Conservation (phyloP, 2,329 filamentous ascomycete genomes). For the Trichothecium roseum region DNA sequence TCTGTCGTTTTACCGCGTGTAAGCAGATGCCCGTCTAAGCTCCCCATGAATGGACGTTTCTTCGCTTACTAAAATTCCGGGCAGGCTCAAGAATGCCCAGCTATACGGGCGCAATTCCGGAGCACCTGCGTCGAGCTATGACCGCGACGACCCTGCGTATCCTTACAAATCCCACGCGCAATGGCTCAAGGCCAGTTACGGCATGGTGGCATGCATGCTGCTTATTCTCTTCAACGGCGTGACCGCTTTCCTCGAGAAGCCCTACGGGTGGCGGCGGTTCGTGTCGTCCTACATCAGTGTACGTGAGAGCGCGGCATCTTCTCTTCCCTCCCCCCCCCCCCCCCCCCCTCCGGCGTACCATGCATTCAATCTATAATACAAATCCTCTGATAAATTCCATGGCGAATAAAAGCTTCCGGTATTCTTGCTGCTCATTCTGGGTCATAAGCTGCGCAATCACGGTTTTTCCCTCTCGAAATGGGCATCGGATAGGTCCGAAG, state of each 20-base stretch:
- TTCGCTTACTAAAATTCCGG: too few relatives aligned
- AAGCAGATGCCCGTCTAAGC: constrained; percentile 4
- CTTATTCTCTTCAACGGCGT: constrained; percentile 24
- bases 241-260: constrained; percentile 17
- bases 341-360: too few relatives aligned
- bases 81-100: constrained; percentile 25
- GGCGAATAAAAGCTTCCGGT: constrained; percentile 1
- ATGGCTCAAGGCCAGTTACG: constrained; percentile 25
- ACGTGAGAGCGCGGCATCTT: constrained; percentile 14
- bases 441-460: constrained; percentile 4
- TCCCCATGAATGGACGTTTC: neutral
- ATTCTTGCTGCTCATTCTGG: constrained; percentile 4
- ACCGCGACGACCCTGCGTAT: constrained; percentile 22
- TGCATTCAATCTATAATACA: too few relatives aligned
- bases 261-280: constrained; percentile 23
- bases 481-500: constrained; percentile 3
- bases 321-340: too few relatives aligned
- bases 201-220: constrained; percentile 19
- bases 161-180: constrained; percentile 28
- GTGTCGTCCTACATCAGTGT: constrained; percentile 28
- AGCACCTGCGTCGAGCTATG: constrained; percentile 19
- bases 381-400: neutral
- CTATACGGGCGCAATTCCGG: constrained; percentile 25
- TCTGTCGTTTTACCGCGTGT: constrained; percentile 26
- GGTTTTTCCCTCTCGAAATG: constrained; percentile 3